Base-by-base conservation (phyloP, 140 eudicot genomes). In the Flaveria floridana region DNA sequence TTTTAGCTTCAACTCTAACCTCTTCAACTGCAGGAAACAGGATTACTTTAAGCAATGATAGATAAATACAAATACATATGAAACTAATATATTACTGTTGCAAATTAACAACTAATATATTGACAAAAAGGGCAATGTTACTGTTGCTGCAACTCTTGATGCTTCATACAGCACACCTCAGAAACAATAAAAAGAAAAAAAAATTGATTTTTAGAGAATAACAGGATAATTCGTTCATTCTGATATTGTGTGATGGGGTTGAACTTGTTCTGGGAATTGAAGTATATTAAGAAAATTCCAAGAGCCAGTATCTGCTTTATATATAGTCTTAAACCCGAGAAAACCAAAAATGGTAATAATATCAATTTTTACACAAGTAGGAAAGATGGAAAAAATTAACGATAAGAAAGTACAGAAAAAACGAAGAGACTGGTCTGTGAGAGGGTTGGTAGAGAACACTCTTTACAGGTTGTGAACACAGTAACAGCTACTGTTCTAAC, bases 1-100 rank as follows among this genome's bases (percentile, higher is more conserved):
- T 81, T 93, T 93, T 50, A 93, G 89, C 87, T 93, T 93, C 79
- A 93, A 78, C 82, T 93, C 98, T 73, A 93, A 72, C 81, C 98
- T 88, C 79, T 86, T 93, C 76, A 93, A 80, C 98, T 93, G 91
- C 34, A 72, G 46, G 16, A 63, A 68, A 55, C 10, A 64, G 18
- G 12, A 9, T 47, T 53, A 65, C 39, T 25, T 25, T 13, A 42
- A 69, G 21, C n/a, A 51, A 3, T 7, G 50, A 51, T n/a, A 42
- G 65, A 50, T 26, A 72, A 47, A 61, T 4, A 21, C 30, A 59
- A 23, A 23, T 3, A 23, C 39, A 25, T 59, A 37, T 2, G 69
- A 56, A 56, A 57, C 68, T 57, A 44, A 19, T 0, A 34, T 34
- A 34, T 34, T 34, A 18, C 0, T 16, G 46, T 51, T 16, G 19